A percentile compares a stretch with the other conserved stretches of the same genome.
Conservation (phyloP, 495 filamentous ascomycete genomes). For the Lophiostoma macrostomum region DNA sequence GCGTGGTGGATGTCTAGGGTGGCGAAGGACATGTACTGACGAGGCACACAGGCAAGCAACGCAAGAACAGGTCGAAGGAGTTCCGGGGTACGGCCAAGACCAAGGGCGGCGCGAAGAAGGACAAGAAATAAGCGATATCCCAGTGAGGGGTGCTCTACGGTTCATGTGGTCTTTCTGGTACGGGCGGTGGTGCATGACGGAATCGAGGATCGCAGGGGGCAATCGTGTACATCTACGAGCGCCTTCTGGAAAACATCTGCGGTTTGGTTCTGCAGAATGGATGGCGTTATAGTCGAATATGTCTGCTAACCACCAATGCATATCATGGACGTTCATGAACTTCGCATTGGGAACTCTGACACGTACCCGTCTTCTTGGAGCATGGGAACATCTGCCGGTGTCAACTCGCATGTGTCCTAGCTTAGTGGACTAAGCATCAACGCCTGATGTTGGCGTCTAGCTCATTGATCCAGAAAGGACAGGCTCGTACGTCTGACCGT, state of each 20-base stretch:
- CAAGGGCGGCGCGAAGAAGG: constrained; percentile 79
- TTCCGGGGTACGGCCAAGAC: constrained; percentile 88
- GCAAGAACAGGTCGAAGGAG: constrained; percentile 99
- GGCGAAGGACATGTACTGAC: constrained; percentile 39
- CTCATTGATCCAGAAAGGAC: too few relatives aligned
- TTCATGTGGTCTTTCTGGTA: constrained; percentile 16
- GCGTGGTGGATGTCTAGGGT: not conserved
- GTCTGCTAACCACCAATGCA: constrained; percentile 31
- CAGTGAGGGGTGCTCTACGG: not conserved
- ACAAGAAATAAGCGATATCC: constrained; percentile 44
- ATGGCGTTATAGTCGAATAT: constrained; percentile 33
- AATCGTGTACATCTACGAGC: constrained; percentile 32
- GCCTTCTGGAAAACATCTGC: constrained; percentile 34
- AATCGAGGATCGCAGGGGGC: constrained; percentile 24
- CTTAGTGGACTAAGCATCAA: too few relatives aligned
- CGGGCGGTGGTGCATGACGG: constrained; percentile 14
- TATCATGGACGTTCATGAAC: constrained; percentile 31
- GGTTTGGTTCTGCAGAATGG: constrained; percentile 24
- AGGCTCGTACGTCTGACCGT: too few relatives aligned
- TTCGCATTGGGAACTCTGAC: not conserved
- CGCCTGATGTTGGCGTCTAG: too few relatives aligned
- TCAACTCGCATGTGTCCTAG: not conserved
- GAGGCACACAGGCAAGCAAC: constrained; percentile 86
- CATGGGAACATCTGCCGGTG: too few relatives aligned
- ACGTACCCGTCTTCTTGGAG: too few relatives aligned